These are phyloP conservation scores for Helotiales sp. DNA, from an alignment of 2,329 filamentous ascomycete genomes.

Conservation along the genomic window DNA sequence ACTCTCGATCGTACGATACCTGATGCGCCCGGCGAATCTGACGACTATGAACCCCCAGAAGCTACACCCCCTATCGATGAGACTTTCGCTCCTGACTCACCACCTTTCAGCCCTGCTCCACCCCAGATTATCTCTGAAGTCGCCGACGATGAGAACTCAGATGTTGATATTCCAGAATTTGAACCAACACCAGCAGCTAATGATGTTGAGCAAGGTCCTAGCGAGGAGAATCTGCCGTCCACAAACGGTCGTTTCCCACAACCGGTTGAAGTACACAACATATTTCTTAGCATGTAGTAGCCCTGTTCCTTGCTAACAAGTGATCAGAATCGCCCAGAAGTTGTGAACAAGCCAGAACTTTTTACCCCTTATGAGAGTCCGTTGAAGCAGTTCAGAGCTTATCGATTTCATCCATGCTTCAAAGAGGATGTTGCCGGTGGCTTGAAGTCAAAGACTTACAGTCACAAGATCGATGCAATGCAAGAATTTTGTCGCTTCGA, in stretches of 20 bases:
- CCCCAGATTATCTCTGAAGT: slow-evolving; percentile 41
- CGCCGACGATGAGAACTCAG: slow-evolving; percentile 14
- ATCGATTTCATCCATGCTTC: slow-evolving; percentile 86
- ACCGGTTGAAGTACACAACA: slow-evolving; percentile 37
- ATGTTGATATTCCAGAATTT: slow-evolving; percentile 37
- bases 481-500: slow-evolving; percentile 79
- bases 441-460: slow-evolving; percentile 90
- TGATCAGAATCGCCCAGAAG: slow-evolving; percentile 26
- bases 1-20: slow-evolving; percentile 28
- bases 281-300: slow-evolving; percentile 22
- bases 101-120: slow-evolving; percentile 50
- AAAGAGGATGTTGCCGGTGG: slow-evolving; percentile 72
- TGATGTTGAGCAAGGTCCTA: slow-evolving; percentile 21
- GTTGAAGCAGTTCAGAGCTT: slow-evolving; percentile 81
- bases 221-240: slow-evolving; percentile 20
- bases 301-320: slow-evolving; percentile 32
- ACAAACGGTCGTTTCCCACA: slow-evolving; percentile 26
- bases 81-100: slow-evolving; percentile 39
- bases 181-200: slow-evolving; percentile 24
- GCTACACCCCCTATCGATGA: slow-evolving; percentile 39
- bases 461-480: slow-evolving; percentile 81
- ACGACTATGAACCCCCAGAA: slow-evolving; percentile 62
- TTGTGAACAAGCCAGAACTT: slow-evolving; percentile 19
- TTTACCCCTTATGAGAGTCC: slow-evolving; percentile 79
- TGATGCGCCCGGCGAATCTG: slow-evolving; percentile 45